These are phyloP conservation scores for Penicillium sp. DNA, from an alignment of 2,329 filamentous ascomycete genomes.

Conservation along the genomic window DNA sequence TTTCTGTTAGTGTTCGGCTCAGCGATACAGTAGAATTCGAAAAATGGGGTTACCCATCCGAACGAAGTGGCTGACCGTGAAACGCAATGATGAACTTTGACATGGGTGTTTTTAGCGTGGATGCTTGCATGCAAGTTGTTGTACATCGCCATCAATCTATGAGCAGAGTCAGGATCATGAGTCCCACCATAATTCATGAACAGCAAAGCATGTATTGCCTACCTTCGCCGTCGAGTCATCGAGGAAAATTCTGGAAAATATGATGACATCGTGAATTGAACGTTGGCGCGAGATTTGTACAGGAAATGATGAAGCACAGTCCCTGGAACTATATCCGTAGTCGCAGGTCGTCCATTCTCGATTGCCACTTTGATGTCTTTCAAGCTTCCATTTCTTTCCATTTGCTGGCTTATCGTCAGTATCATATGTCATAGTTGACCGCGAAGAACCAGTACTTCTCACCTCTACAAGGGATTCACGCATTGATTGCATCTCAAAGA, in stretches of 20 bases:
- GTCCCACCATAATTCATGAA: not conserved
- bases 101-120: constrained; percentile 78
- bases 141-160: constrained; percentile 75
- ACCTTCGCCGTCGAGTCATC: constrained; percentile 63
- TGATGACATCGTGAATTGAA: constrained; percentile 91
- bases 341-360: constrained; percentile 66
- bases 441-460: constrained; percentile 16
- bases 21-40: constrained; percentile 95
- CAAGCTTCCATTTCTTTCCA: constrained; percentile 74
- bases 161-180: constrained; percentile 3
- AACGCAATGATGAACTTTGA: constrained; percentile 82
- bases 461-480: constrained; percentile 60
- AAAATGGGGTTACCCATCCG: constrained; percentile 86
- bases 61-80: constrained; percentile 74
- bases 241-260: constrained; percentile 67
- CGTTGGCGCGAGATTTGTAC: constrained; percentile 91
- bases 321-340: constrained; percentile 74
- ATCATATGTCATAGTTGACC: constrained; percentile 26
- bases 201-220: constrained; percentile 15
- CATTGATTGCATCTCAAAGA: constrained; percentile 81
- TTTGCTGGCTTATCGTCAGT: constrained; percentile 50
- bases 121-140: constrained; percentile 78
- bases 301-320: constrained; percentile 85
- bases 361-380: constrained; percentile 71
- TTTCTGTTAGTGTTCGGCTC: constrained; percentile 64